Base-by-base conservation (phyloP, 164 flowering plant genomes). In the Stephania yunnanensis region DNA sequence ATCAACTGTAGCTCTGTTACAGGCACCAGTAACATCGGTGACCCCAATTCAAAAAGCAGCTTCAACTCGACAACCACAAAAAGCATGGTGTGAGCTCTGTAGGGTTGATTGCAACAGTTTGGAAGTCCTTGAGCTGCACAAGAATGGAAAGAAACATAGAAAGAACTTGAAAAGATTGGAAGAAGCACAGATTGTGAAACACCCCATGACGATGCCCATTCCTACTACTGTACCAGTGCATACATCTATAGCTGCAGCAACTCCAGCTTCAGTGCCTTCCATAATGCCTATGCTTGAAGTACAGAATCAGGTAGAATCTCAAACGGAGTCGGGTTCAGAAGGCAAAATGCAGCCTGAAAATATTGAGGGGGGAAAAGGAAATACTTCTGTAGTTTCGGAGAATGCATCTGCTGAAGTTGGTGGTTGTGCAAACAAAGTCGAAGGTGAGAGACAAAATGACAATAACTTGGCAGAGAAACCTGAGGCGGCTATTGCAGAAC, bases 1-100 rank as follows among this genome's bases (percentile, higher is more conserved):
- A 68, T 63, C 68, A 72, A 75, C 65, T 69, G 17, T 65, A 25
- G 73, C 45, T 53, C 71, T 68, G 13, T 78, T 73, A 22, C 73
- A 65, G 53, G 63, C 75, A 69, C 66, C 77, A 68, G 22, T 29
- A 11, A 4, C 25, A 55, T 68, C 80, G 65, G 74, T 66, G 66
- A 10, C n/a, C 9, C 71, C 75, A 46, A 77, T 46, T 5, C 72
- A 70, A 66, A 76, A 46, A 44, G 74, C 74, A 15, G 48, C 79
- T 50, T 71, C 84, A 68, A 42, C 10, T 42, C 64, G 72, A 53
- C 81, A 83, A 50, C 82, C 80, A 4, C 81, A 73, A 25, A 75
- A 75, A 63, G 84, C 83, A 6, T 86, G 89, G 87, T 89, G 94
- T 80, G 92, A 87, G 75, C 83, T 90, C 44, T 90, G 94, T 69